Conservation (phyloP, 495 filamentous ascomycete species). For the Neurospora africana region DNA sequence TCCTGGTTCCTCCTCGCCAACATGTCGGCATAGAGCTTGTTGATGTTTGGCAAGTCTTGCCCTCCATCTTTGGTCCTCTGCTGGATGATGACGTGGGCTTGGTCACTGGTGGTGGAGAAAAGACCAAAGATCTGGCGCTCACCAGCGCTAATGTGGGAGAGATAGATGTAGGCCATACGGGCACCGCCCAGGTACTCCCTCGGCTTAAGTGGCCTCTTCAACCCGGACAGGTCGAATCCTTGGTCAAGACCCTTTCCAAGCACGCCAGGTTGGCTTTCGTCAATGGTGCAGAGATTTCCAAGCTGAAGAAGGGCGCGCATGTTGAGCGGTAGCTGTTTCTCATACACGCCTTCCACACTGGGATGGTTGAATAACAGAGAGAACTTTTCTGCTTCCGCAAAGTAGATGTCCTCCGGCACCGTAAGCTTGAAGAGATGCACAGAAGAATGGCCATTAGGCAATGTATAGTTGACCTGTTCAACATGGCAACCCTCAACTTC, state of each 20-base stretch:
- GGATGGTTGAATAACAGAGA: constrained; percentile 76
- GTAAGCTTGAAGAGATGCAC: constrained; percentile 89
- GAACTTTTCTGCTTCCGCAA: constrained; percentile 73
- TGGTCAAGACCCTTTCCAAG: constrained; percentile 87
- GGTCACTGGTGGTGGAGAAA: constrained; percentile 72
- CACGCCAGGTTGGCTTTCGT: constrained; percentile 79
- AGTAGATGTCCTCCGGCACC: constrained; percentile 78
- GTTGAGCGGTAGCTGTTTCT: constrained; percentile 78
- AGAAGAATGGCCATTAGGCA: constrained; percentile 92
- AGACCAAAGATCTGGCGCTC: constrained; percentile 88
- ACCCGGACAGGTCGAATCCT: constrained; percentile 76
- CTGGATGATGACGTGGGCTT: constrained; percentile 77
- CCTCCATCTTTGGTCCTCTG: constrained; percentile 63
- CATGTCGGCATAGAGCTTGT: constrained; percentile 80
- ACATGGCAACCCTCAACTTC: constrained; percentile 78
- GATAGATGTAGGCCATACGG: constrained; percentile 67
- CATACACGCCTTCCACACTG: constrained; percentile 93
- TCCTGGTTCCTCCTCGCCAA: constrained; percentile 55
- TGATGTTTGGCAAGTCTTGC: constrained; percentile 77
- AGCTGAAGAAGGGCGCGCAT: constrained; percentile 78
- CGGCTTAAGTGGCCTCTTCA: constrained; percentile 55
- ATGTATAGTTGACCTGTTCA: constrained; percentile 81
- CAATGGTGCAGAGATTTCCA: constrained; percentile 90
- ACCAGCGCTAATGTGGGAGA: constrained; percentile 85
- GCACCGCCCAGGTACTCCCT: constrained; percentile 61